Evolutionary conservation across 164 flowering plant species (phyloP).

Genomic region (Tetrastigma voinierianum): DNA sequence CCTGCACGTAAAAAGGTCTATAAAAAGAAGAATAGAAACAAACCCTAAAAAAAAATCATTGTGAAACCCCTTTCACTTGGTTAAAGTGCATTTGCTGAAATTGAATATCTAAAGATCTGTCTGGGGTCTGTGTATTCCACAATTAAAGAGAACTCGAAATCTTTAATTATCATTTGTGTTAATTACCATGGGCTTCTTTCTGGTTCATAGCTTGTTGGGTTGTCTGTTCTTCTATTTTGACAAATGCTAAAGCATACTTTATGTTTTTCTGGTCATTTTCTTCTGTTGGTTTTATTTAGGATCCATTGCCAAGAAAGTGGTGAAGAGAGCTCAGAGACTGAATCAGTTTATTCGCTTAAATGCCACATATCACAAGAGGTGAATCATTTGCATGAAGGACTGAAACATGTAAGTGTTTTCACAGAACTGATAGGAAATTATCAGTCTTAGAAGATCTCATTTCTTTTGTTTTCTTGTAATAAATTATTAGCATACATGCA

Average conservation of each 20-base stretch:
- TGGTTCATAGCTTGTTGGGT: background rate
- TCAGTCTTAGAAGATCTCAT: background rate
- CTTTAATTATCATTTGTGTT: background rate
- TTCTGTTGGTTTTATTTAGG: conserved; percentile 33
- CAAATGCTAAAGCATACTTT: background rate
- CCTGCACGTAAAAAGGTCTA: too few relatives aligned
- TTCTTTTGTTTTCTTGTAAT: background rate
- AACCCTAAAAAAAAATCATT: too few relatives aligned
- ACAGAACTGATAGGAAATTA: conserved; percentile 2
- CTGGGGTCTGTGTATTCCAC: background rate
- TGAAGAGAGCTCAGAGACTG: conserved; percentile 90
- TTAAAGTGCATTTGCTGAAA: background rate
- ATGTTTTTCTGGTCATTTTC: background rate
- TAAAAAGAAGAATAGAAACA: too few relatives aligned
- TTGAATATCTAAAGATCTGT: background rate
- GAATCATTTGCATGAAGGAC: conserved; percentile 94
- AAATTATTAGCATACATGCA: background rate
- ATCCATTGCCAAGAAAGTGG: conserved; percentile 94
- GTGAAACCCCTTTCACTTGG: too few relatives aligned
- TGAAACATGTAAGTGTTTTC: conserved; percentile 71
- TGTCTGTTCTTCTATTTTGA: background rate
- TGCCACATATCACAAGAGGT: conserved; percentile 98
- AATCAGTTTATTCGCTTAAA: conserved; percentile 84
- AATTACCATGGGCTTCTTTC: background rate
- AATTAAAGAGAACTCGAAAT: background rate